Evolutionary conservation across 108 stramenopile species (phyloP), one percentile per base, ranked within the genome.

Genomic region (Pseudonitzschia pungens): DNA sequence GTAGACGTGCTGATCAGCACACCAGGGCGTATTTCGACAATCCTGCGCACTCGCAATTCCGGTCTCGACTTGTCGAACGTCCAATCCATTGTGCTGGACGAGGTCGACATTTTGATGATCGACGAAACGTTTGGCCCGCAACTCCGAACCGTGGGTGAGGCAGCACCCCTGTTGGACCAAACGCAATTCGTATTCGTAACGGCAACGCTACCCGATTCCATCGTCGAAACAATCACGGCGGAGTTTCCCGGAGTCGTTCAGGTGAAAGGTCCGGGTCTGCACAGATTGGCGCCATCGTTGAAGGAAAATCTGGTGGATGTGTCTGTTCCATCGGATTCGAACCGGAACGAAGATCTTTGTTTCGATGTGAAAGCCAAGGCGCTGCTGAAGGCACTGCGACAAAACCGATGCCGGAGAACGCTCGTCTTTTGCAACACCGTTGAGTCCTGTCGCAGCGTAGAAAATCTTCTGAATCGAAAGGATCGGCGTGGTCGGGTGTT

Each of bases 401-500:
- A 80, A 20, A 81, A 79, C 28, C 79, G 89, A 26, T 91, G 88
- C 57, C 71, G 81, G n/a, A 85, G 94, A 53, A 96, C 98, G 4
- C 79, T 98, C 26, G 79, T 98, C 45, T 98, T 98, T 78, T 98
- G 98, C 81, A 98, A 98, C 88, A 97, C 98, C 10, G 95, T 98
- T 41, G 94, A 97, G 69, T 85, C 79, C 18, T 97, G 96, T 72
- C 92, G 96, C 1, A 70, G 73, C 50, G 96, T 97, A 29, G 98
- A 98, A 81, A 98, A 98, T 69, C 70, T 86, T 12, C 79, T 98
- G 21, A 85, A 83, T 33, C 75, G 98, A 32, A 84, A 84, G 41
- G 96, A 96, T 83, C 85, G 94, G 29, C 60, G 66, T 15, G 86
- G 87, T 22, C 66, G 67, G 28, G 67, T 82, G 29, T 87, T 76